Percentiles rank a stretch among this genome's conserved stretches.
phyloP scores from a whole-genome alignment of 2,329 filamentous ascomycete genomes.

The Calonectria multiphialidica region DNA sequence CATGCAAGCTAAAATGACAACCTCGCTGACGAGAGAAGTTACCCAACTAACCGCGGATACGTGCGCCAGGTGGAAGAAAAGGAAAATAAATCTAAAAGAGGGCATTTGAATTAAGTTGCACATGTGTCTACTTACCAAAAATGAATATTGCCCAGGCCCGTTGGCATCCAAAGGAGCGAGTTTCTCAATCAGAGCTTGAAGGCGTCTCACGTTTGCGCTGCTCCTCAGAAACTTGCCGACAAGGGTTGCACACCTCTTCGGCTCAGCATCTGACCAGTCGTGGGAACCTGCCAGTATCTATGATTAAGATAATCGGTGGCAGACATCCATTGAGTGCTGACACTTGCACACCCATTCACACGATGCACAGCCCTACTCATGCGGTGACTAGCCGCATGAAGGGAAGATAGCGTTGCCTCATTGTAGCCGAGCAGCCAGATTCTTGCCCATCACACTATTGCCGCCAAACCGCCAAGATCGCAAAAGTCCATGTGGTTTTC shows the following conservation, averaged over 20 bases:
- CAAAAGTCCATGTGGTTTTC: background rate
- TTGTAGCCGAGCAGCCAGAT: background rate
- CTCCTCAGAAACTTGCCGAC: background rate
- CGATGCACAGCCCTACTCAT: background rate
- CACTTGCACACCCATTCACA: background rate
- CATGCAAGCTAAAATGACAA: background rate
- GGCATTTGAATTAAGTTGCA: background rate
- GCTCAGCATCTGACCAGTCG: background rate
- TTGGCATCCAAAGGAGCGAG: background rate
- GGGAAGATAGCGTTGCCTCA: background rate
- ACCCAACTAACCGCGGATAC: background rate
- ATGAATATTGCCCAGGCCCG: background rate
- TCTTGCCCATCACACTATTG: background rate
- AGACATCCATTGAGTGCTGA: background rate
- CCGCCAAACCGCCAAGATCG: background rate
- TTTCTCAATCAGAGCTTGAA: background rate
- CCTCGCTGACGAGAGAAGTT: background rate
- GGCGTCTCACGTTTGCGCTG: background rate
- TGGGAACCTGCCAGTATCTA: background rate
- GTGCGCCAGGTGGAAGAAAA: background rate
- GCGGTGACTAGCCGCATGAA: background rate
- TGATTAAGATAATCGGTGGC: background rate
- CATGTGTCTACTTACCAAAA: background rate
- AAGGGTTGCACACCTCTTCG: conserved; percentile 8
- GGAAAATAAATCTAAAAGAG: too few species aligned